Evolutionary conservation across 2,329 filamentous ascomycete species (phyloP), one percentile per base, ranked within the genome.

Genomic region (Nemania bipapillata): DNA sequence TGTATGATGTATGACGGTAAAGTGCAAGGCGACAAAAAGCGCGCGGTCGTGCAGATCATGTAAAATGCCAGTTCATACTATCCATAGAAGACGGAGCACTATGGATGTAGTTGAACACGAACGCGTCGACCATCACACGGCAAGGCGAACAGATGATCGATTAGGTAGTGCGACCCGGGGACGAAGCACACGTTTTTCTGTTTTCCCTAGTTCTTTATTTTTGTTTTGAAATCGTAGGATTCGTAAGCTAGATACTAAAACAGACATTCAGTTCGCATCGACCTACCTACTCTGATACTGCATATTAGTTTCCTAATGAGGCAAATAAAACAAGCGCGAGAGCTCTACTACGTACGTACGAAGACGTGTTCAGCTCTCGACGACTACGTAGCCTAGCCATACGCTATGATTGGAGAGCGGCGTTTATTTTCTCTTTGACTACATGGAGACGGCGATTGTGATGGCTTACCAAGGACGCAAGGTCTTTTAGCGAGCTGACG

Each of bases 401-500:
- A 32, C 35, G 59, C 35, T 30, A 40, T 64, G 68, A 68, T 67
- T 57, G 47, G 26, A 40, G 63, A 35, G 28, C 37, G 17, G 35
- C 9, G 30, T 30, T 50, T 30, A 26, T 32, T n/a, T n/a, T n/a
- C n/a, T n/a, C n/a, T n/a, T n/a, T n/a, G n/a, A n/a, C n/a, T n/a
- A n/a, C n/a, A n/a, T n/a, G n/a, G n/a, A n/a, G n/a, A n/a, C n/a
- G 53, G 42, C 47, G 26, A 28, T n/a, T n/a, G n/a, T n/a, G 12
- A 65, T 30, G 56, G 56, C 57, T 49, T 54, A 69, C 61, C 47
- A 47, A 67, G 28, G 45, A 50, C 26, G 60, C 37, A 56, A 47
- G 24, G 32, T 56, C n/a, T 54, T 55, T 60, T 60, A 58, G 55
- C 60, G 63, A 63, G 55, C 59, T 63, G 28, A 65, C 68, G 40